Percentiles rank a stretch among this genome's conserved stretches.
Evolutionary conservation across 768 basidiomycete species (phyloP).

Genomic region (Russula lepida): DNA sequence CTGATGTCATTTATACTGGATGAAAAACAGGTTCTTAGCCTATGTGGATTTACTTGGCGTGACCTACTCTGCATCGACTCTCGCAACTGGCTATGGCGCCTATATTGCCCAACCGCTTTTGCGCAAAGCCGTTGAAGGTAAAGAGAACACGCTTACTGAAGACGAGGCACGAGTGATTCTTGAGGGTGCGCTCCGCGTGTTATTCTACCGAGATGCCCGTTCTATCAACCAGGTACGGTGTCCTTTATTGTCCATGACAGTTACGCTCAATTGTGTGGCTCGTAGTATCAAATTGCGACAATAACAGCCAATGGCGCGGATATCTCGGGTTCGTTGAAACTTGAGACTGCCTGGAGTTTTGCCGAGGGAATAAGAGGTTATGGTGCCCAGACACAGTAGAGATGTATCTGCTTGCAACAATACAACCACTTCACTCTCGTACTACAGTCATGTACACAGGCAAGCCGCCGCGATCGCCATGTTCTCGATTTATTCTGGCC

Average conservation of each 20-base stretch:
- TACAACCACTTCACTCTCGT: conserved; percentile 4
- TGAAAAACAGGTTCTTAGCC: conserved; percentile 63
- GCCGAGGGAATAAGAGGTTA: conserved; percentile 90
- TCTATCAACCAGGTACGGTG: conserved; percentile 82
- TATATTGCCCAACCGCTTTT: conserved; percentile 91
- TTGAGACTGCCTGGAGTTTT: conserved; percentile 84
- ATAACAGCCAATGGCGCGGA: conserved; percentile 67
- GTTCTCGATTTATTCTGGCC: not conserved
- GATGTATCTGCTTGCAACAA: not conserved
- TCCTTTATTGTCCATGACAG: not conserved
- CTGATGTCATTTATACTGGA: not conserved
- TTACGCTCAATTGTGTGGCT: not conserved
- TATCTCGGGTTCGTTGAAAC: conserved; percentile 69
- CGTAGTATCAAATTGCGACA: conserved; percentile 90
- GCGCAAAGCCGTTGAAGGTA: conserved; percentile 82
- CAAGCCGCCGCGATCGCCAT: not conserved
- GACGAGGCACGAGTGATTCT: conserved; percentile 73
- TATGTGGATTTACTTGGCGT: conserved; percentile 96
- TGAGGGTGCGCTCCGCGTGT: conserved; percentile 80
- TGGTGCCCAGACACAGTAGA: conserved; percentile 81
- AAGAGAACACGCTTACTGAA: conserved; percentile 64
- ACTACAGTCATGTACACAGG: not conserved
- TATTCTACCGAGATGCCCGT: conserved; percentile 94
- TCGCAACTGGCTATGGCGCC: conserved; percentile 91
- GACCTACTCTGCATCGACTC: conserved; percentile 85